phyloP scores from a whole-genome alignment of 1,284 basidiomycete species.

The Agaricales sp. region DNA sequence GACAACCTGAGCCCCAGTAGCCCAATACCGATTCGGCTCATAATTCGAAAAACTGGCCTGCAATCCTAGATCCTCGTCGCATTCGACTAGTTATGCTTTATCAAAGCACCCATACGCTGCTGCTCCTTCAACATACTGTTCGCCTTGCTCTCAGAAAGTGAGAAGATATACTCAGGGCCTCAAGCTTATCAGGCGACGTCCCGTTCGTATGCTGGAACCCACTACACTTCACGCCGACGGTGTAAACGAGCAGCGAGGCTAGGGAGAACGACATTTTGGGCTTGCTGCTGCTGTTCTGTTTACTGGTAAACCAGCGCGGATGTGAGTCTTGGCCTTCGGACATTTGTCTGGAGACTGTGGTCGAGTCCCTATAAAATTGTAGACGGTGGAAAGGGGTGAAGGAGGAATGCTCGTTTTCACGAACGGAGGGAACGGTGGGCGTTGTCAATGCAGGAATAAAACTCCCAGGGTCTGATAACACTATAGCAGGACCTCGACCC shows the following conservation, averaged over 20 bases:
- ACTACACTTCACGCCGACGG: conserved; percentile 90
- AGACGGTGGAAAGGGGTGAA: too few relatives aligned
- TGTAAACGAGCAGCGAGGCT: conserved; percentile 81
- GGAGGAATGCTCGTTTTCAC: too few relatives aligned
- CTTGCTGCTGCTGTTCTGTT: conserved; percentile 25
- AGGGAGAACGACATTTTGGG: conserved; percentile 68
- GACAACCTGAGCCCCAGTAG: conserved; percentile 85
- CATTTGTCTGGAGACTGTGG: too few relatives aligned
- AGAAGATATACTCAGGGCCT: conserved; percentile 87
- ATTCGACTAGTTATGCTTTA: conserved; percentile 85
- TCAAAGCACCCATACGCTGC: conserved; percentile 51
- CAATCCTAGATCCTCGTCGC: conserved; percentile 85
- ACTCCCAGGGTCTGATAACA: too few relatives aligned
- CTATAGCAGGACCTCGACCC: too few relatives aligned
- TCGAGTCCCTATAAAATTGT: too few relatives aligned
- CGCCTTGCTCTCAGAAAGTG: conserved; percentile 81
- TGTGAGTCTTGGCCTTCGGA: conserved; percentile 4
- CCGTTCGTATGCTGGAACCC: conserved; percentile 66
- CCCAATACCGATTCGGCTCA: conserved; percentile 86
- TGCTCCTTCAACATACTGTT: conserved; percentile 52
- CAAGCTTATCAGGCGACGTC: conserved; percentile 79
- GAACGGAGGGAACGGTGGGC: too few relatives aligned
- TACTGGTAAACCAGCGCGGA: conserved; percentile 7
- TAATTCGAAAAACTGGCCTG: conserved; percentile 84
- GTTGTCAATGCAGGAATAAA: too few relatives aligned